Evolutionary conservation across 352 stramenopile species (phyloP).

Genomic region (Globisporangium nunn): DNA sequence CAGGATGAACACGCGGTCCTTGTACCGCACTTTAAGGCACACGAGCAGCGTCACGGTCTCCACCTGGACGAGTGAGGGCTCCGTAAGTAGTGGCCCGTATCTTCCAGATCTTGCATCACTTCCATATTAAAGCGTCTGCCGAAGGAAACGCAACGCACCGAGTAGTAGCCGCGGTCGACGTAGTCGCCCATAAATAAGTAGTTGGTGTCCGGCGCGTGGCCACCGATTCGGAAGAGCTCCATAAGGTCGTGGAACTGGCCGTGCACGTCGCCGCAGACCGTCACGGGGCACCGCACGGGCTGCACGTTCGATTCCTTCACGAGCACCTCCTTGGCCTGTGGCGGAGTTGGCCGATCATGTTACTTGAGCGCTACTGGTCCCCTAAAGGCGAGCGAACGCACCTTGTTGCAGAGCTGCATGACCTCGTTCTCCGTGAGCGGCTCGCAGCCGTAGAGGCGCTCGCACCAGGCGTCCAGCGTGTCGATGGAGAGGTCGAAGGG

Average conservation of each 20-base stretch:
- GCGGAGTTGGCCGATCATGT: background rate
- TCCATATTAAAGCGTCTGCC: no score
- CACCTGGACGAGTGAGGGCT: no score
- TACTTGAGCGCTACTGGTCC: background rate
- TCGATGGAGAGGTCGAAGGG: conserved; percentile 75
- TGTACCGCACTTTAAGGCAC: conserved; percentile 92
- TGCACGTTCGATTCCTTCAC: conserved; percentile 97
- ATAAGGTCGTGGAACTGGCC: conserved; percentile 66
- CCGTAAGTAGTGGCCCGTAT: no score
- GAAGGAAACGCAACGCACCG: conserved; percentile 23
- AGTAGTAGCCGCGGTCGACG: conserved; percentile 98
- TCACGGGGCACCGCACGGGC: conserved; percentile 95
- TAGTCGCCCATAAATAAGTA: conserved; percentile 99
- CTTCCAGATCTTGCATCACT: background rate
- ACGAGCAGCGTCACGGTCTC: conserved; percentile 90
- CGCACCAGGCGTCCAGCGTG: conserved; percentile 92
- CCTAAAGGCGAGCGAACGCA: conserved; percentile 3
- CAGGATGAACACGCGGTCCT: conserved; percentile 87
- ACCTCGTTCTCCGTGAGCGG: conserved; percentile 94
- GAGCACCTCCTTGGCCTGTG: conserved; percentile 93
- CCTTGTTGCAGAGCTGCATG: conserved; percentile 90
- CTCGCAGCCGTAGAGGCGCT: conserved; percentile 91
- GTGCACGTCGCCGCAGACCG: conserved; percentile 86
- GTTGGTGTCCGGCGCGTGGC: conserved; percentile 89
- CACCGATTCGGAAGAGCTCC: conserved; percentile 77